These are phyloP conservation scores for Eurotiales sp. DNA, from an alignment of 2,329 filamentous ascomycete genomes.

Conservation along the genomic window DNA sequence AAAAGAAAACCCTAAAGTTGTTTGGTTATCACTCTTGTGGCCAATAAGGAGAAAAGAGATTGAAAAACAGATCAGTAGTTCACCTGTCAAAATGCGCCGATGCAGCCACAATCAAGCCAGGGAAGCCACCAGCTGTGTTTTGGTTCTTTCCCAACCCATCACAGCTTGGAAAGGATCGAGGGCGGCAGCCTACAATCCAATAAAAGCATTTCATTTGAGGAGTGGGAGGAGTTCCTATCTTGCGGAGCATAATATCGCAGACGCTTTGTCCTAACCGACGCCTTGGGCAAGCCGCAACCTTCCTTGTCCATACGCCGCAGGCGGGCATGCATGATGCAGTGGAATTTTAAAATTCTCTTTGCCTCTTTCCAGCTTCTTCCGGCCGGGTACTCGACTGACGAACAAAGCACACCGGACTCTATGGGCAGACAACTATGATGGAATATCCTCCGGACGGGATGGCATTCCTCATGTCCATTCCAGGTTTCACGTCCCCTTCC, in stretches of 20 bases:
- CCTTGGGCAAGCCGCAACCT: no score
- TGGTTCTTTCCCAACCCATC: background rate
- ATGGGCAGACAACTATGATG: no score
- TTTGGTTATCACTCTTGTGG: no score
- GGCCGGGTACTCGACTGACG: no score
- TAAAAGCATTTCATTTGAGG: background rate
- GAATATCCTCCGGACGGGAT: background rate
- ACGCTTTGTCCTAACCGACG: slow-evolving; percentile 1
- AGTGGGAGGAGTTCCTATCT: no score
- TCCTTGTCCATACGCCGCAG: no score
- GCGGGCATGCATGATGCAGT: no score
- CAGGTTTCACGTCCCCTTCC: slow-evolving; percentile 1
- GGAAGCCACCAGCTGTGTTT: slow-evolving; percentile 9
- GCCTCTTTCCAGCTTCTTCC: no score
- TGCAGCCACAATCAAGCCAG: slow-evolving; percentile 13
- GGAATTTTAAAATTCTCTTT: no score
- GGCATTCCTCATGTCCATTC: background rate
- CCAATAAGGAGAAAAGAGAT: background rate
- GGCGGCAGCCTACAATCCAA: background rate
- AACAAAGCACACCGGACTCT: no score
- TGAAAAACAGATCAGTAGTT: slow-evolving; percentile 5
- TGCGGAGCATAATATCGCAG: slow-evolving; percentile 1
- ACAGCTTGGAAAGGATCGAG: background rate
- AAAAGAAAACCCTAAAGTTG: no score
- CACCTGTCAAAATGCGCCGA: slow-evolving; percentile 10